A percentile compares a stretch with the other conserved stretches of the same genome.
phyloP scores from a whole-genome alignment of 23 red algal genomes.

The Agarophyton chilense region DNA sequence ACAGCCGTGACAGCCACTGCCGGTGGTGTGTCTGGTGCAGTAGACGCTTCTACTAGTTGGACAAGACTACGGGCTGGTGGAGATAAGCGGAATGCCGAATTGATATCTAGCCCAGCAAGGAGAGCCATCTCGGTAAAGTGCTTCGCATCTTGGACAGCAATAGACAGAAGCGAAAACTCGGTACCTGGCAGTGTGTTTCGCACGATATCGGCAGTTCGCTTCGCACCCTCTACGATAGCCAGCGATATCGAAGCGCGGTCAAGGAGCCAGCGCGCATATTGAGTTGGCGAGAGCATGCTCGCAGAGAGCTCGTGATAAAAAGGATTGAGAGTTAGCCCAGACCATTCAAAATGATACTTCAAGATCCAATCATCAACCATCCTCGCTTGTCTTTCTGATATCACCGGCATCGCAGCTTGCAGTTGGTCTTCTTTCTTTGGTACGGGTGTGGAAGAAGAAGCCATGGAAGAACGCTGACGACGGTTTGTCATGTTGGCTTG shows the following conservation, averaged over 20 bases:
- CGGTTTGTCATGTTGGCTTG: background rate
- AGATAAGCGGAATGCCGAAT: constrained; percentile 46
- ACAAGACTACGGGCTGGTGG: constrained; percentile 23
- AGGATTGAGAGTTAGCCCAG: constrained; percentile 33
- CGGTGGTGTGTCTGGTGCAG: constrained; percentile 33
- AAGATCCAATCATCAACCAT: constrained; percentile 53
- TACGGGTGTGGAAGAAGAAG: background rate
- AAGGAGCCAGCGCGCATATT: constrained; percentile 58
- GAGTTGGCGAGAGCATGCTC: constrained; percentile 23
- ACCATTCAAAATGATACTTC: constrained; percentile 59
- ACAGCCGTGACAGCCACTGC: constrained; percentile 49
- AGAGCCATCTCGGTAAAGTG: constrained; percentile 25
- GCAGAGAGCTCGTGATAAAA: constrained; percentile 45
- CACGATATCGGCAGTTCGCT: constrained; percentile 26
- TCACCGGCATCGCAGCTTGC: background rate
- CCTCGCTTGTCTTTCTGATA: background rate
- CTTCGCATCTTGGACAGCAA: constrained; percentile 36
- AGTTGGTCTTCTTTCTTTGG: constrained; percentile 14
- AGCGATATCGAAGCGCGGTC: constrained; percentile 46
- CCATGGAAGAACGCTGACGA: constrained; percentile 8
- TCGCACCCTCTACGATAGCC: constrained; percentile 33
- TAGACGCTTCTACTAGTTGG: constrained; percentile 48
- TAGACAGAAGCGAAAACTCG: constrained; percentile 23
- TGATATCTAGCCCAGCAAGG: constrained; percentile 34
- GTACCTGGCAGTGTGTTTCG: background rate